Base-by-base conservation (phyloP, 495 filamentous ascomycete species). In the Hypoxylon intermedium region DNA sequence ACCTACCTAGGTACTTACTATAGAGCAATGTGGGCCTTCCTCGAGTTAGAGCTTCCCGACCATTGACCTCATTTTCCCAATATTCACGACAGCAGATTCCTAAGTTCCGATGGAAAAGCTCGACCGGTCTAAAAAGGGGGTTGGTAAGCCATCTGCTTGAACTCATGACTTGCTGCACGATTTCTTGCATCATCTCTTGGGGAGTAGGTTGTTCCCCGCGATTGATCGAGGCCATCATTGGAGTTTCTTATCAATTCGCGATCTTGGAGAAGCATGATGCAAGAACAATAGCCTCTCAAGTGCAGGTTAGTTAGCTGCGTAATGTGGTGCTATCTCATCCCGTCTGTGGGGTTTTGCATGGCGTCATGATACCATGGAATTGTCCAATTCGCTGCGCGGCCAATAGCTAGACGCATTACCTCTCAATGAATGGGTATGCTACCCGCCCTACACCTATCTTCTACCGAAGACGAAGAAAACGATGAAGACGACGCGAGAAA, bases 251-350 rank as follows among this genome's bases (percentile, higher is more conserved):
- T 60, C 54, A 33, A 69, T 69, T 67, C 63, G 67, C 42, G 59
- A 69, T 69, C 51, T 54, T 67, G 50, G 46, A 48, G 52, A 56
- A 58, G 24, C 20, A 69, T 69, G 67, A 58, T 67, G 67, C 31
- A 48, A 67, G 54, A 31, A 42, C 24, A 1, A 41, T 50, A 53
- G 23, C 36, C 7, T 54, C 54, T 13, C 15, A 13, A 5, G 18
- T 53, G 50, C 40, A 43, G 45, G 16, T 42, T 19, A 41, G 16
- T 42, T 19, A 24, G 11, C 6, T 24, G 34, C 40, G 21, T 33
- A 36, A 37, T 9, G 49, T 19, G 34, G 54, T 52, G 6, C 20
- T 54, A 55, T 56, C 59, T 19, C 52, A 53, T 31, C 28, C 31
- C 19, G 37, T 57, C 24, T 57, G 57, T 45, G 63, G 57, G 63